Conservation (phyloP, 148 eudicot species). For the Rhododendron mucronatum region DNA sequence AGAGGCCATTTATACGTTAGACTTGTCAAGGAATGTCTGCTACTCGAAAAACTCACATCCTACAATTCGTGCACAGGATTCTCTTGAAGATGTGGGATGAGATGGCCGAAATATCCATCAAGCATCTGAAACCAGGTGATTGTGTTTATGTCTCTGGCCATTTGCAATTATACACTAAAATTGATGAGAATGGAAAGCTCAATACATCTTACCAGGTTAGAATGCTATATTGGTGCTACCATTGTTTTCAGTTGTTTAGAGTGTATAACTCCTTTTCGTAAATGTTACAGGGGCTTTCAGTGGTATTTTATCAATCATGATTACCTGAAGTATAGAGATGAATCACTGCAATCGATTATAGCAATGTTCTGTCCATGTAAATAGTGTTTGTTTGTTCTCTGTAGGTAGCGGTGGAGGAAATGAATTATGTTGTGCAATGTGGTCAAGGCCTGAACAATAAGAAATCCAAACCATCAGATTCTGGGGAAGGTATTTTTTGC, state of each 20-base stretch:
- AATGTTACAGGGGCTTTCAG: background rate
- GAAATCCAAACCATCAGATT: conserved; percentile 17
- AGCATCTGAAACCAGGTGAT: conserved; percentile 60
- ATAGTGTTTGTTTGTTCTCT: conserved; percentile 7
- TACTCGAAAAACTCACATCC: background rate
- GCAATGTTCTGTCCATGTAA: background rate
- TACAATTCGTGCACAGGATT: conserved; percentile 40
- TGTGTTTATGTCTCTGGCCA: conserved; percentile 64
- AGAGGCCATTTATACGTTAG: background rate
- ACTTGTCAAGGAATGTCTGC: background rate
- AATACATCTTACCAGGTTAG: conserved; percentile 39
- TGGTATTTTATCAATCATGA: background rate
- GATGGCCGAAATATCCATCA: conserved; percentile 50
- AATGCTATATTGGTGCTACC: background rate
- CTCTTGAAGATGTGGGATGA: conserved; percentile 47
- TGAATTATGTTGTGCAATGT: conserved; percentile 44
- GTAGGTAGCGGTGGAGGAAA: conserved; percentile 49
- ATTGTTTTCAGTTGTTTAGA: background rate
- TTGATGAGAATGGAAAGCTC: conserved; percentile 26
- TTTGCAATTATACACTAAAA: conserved; percentile 36
- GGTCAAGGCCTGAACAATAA: conserved; percentile 20
- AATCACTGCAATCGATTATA: background rate
- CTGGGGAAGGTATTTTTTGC: conserved; percentile 22
- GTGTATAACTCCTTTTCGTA: background rate
- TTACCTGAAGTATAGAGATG: background rate